Conservation (phyloP, 2,329 filamentous ascomycete species). For the Penicillium sp. region DNA sequence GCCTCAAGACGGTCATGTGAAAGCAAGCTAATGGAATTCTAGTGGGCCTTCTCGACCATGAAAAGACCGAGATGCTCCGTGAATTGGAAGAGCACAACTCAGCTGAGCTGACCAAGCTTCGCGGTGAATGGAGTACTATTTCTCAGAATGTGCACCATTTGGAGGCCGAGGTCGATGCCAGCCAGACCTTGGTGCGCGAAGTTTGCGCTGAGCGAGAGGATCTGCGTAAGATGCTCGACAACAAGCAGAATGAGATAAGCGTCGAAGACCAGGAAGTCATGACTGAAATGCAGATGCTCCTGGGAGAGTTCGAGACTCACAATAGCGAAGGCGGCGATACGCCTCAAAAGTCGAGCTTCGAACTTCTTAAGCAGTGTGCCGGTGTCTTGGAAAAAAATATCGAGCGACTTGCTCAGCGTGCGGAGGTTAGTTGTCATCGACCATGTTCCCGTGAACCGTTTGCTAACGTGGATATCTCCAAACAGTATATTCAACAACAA, state of each 20-base stretch:
- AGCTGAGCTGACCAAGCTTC: conserved; percentile 38
- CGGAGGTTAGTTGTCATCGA: conserved; percentile 41
- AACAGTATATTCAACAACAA: conserved; percentile 48
- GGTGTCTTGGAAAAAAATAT: conserved; percentile 61
- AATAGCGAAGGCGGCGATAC: conserved; percentile 37
- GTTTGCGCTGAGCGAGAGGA: conserved; percentile 45
- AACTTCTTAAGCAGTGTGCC: conserved; percentile 50
- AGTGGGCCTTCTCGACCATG: conserved; percentile 43
- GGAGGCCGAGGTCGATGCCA: conserved; percentile 45
- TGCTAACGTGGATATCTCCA: conserved; percentile 17
- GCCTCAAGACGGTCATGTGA: not conserved
- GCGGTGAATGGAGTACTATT: conserved; percentile 39
- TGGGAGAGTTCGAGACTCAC: conserved; percentile 44
- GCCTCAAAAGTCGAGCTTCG: conserved; percentile 41
- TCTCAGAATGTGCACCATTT: conserved; percentile 41
- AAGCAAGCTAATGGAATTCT: conserved; percentile 24
- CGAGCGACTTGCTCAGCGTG: conserved; percentile 47
- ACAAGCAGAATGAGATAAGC: conserved; percentile 43
- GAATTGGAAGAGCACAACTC: conserved; percentile 42
- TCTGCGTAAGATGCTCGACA: conserved; percentile 43
- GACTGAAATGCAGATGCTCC: conserved; percentile 46
- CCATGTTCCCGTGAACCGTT: not conserved
- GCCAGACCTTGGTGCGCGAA: conserved; percentile 42
- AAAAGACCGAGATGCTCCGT: conserved; percentile 43
- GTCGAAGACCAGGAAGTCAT: conserved; percentile 46